Conservation (phyloP, 345 rosid genomes). For the Brassica incana region DNA sequence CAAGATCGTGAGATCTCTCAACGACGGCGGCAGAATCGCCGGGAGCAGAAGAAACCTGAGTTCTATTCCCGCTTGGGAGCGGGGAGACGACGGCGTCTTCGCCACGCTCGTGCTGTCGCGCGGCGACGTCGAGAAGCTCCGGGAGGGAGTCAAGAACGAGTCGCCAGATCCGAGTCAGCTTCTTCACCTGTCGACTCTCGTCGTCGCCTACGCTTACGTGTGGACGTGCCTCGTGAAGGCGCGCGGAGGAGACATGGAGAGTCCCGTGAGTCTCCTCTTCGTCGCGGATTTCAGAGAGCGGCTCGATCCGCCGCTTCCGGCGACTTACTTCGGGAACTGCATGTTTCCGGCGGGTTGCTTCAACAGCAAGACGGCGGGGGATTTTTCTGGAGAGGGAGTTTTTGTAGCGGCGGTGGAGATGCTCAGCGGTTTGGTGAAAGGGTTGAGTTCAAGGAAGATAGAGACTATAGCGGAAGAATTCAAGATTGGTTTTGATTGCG, state of each 20-base stretch:
- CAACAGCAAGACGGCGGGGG: not conserved
- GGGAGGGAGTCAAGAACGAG: constrained; percentile 26
- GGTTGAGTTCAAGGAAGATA: constrained; percentile 10
- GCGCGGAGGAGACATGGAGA: constrained; percentile 4
- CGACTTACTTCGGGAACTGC: constrained; percentile 39
- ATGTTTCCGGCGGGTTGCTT: constrained; percentile 11
- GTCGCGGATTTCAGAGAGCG: constrained; percentile 18
- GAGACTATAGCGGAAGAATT: no score
- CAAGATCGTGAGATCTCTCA: not conserved
- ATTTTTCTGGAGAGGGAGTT: constrained; percentile 22
- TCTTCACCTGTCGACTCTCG: constrained; percentile 41
- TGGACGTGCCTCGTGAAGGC: constrained; percentile 38
- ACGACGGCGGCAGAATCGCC: not conserved
- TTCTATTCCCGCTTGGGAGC: not conserved
- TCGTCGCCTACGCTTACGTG: constrained; percentile 36
- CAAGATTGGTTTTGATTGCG: no score
- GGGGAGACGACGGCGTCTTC: constrained; percentile 14
- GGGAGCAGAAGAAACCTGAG: constrained; percentile 24
- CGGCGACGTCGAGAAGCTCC: constrained; percentile 32
- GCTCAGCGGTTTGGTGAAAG: constrained; percentile 20
- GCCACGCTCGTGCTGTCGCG: constrained; percentile 38
- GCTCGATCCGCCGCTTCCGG: constrained; percentile 3
- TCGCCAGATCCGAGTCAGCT: not conserved
- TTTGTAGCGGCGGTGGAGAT: constrained; percentile 20
- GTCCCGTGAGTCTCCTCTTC: constrained; percentile 6